These are phyloP conservation scores for Scedosporium apiospermum DNA, from an alignment of 2,329 filamentous ascomycete species.

Conservation along the genomic window DNA sequence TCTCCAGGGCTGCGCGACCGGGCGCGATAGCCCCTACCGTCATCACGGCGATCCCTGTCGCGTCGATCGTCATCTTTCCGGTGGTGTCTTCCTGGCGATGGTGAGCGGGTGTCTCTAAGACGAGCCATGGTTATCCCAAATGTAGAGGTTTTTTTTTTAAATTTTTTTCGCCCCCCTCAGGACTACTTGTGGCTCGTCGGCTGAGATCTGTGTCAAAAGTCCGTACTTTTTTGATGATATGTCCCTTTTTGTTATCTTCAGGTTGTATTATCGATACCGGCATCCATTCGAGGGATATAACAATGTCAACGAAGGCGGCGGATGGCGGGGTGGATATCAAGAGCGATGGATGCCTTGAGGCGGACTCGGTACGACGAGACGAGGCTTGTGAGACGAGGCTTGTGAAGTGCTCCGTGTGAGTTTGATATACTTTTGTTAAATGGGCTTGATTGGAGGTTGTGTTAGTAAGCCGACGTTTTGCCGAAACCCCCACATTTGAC, in stretches of 20 bases:
- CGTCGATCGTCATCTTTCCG: slow-evolving; percentile 49
- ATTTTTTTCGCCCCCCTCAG: background rate
- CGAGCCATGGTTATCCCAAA: slow-evolving; percentile 40
- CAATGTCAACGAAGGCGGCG: too few species aligned
- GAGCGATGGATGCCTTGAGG: too few species aligned
- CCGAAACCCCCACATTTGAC: too few species aligned
- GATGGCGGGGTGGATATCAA: too few species aligned
- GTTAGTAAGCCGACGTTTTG: too few species aligned
- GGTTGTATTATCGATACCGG: background rate
- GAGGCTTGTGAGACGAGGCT: too few species aligned
- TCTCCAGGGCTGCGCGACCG: slow-evolving; percentile 53
- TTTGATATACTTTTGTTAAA: too few species aligned
- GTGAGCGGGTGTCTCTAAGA: slow-evolving; percentile 69
- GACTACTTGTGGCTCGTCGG: slow-evolving; percentile 1
- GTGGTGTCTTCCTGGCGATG: slow-evolving; percentile 48
- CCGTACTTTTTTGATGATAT: slow-evolving; percentile 8
- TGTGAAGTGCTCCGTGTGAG: too few species aligned
- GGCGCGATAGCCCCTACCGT: slow-evolving; percentile 44
- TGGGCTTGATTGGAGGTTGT: too few species aligned
- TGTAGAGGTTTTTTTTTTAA: background rate
- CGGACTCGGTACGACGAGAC: too few species aligned
- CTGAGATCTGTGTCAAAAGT: slow-evolving; percentile 8
- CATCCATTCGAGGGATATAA: too few species aligned
- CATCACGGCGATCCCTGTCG: slow-evolving; percentile 40
- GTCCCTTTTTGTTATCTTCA: background rate